Evolutionary conservation across 305 asterid species (phyloP), one percentile per base, ranked within the genome.

Genomic region (Fraxinus dipetala): DNA sequence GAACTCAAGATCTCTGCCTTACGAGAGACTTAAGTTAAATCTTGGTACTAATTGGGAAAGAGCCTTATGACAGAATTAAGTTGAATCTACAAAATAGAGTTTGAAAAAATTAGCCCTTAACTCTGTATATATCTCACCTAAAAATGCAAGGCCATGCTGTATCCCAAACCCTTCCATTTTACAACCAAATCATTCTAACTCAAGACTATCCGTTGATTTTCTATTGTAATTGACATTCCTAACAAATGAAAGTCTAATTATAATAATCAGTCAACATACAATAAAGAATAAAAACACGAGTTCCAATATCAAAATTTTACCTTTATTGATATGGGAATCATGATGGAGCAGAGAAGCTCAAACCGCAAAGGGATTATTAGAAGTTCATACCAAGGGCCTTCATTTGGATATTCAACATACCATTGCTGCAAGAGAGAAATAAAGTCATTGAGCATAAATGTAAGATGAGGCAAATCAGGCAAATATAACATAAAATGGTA

Each of bases 301-400:
- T 34, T 45, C 4, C 77, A 80, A 72, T 72, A 82, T 80, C 32
- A 73, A 56, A 85, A 70, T 16, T 43, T 83, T 82, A 94, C 99
- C 99, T 96, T 96, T 81, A 96, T 96, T 80, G 99, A 96, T 86
- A 96, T 96, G 80, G 99, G 99, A 86, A 96, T 96, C 99, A 96
- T 96, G 83, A 96, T 96, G 83, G 99, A 96, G 90, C 99, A 96
- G 77, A 96, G 97, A 86, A 96, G 96, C 87, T 96, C 98, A 87
- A 96, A 96, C 34, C 99, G 98, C 79, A 96, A 93, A 86, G 99
- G 99, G 90, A 94, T 96, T 87, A 96, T 82, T 83, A 96, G 90
- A 85, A 96, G 93, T 85, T 96, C 99, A 75, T 96, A 96, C 99
- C 99, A 96, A 80, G 98, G 99, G 82, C 98, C 97, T 92, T 94